Conservation (phyloP, 768 basidiomycete species). For the Amanita inopinata region DNA sequence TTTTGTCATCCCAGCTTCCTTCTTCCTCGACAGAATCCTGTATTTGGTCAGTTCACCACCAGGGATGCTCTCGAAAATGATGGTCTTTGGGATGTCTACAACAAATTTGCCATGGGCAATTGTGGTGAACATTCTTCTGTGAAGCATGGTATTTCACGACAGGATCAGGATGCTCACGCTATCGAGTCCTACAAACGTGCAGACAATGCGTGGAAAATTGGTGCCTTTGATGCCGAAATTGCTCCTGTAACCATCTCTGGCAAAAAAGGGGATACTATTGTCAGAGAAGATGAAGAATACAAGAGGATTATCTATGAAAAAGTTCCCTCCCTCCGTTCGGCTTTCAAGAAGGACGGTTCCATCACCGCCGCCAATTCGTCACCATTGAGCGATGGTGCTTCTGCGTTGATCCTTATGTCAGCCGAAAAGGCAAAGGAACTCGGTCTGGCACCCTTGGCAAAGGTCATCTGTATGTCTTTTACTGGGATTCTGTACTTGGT, state of each 20-base stretch:
- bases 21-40: constrained; percentile 68
- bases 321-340: constrained; percentile 77
- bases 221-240: constrained; percentile 80
- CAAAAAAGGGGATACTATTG: constrained; percentile 86
- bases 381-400: constrained; percentile 91
- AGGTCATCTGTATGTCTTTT: constrained; percentile 71
- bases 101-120: constrained; percentile 97
- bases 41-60: constrained; percentile 83
- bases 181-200: constrained; percentile 94
- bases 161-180: constrained; percentile 83
- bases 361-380: constrained; percentile 98
- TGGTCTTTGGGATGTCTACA: constrained; percentile 95
- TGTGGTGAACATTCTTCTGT: constrained; percentile 83
- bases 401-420: constrained; percentile 90
- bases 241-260: constrained; percentile 86
- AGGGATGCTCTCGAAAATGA: constrained; percentile 86
- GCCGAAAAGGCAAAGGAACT: constrained; percentile 88
- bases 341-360: constrained; percentile 81
- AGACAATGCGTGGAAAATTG: constrained; percentile 81
- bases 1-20: constrained; percentile 50
- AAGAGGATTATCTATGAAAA: constrained; percentile 95
- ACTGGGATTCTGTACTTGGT: constrained; percentile 8
- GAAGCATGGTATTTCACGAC: constrained; percentile 76
- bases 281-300: constrained; percentile 96
- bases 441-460: constrained; percentile 87